Conservation (phyloP, 805 yeast genomes). For the Wickerhamomyces strasburgensis region DNA sequence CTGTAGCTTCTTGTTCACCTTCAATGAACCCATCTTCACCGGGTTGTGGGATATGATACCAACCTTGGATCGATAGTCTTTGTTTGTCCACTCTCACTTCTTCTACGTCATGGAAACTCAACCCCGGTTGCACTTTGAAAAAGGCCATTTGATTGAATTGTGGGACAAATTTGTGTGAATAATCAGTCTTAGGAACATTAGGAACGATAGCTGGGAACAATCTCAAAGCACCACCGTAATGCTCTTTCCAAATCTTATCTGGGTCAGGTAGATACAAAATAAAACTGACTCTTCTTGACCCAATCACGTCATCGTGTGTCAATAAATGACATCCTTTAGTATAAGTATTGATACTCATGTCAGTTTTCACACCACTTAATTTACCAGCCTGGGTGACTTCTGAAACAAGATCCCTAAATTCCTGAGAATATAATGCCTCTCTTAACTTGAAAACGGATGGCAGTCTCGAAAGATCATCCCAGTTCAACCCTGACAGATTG, state of each 20-base stretch:
- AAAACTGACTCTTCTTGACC: slow-evolving; percentile 88
- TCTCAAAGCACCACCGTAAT: slow-evolving; percentile 90
- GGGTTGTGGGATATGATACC: slow-evolving; percentile 96
- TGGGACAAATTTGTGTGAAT: slow-evolving; percentile 66
- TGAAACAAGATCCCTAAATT: slow-evolving; percentile 74
- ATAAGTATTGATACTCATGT: slow-evolving; percentile 87
- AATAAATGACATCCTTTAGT: slow-evolving; percentile 89
- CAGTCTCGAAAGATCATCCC: slow-evolving; percentile 66
- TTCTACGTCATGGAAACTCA: slow-evolving; percentile 96
- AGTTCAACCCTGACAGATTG: slow-evolving; percentile 78
- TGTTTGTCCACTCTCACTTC: slow-evolving; percentile 91
- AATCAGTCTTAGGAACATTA: slow-evolving; percentile 85
- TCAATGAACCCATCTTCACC: slow-evolving; percentile 84
- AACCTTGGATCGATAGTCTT: slow-evolving; percentile 90
- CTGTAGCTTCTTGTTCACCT: slow-evolving; percentile 79
- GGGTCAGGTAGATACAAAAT: slow-evolving; percentile 93
- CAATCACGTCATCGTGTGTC: slow-evolving; percentile 97
- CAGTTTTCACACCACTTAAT: slow-evolving; percentile 85
- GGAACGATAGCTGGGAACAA: slow-evolving; percentile 82
- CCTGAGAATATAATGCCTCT: slow-evolving; percentile 81
- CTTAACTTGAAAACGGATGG: slow-evolving; percentile 75
- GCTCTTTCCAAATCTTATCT: slow-evolving; percentile 79
- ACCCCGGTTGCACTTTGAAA: slow-evolving; percentile 93
- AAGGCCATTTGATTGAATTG: slow-evolving; percentile 95
- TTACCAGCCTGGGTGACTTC: slow-evolving; percentile 83